Base-by-base conservation (phyloP, 768 basidiomycete species). In the Galerina marginata region DNA sequence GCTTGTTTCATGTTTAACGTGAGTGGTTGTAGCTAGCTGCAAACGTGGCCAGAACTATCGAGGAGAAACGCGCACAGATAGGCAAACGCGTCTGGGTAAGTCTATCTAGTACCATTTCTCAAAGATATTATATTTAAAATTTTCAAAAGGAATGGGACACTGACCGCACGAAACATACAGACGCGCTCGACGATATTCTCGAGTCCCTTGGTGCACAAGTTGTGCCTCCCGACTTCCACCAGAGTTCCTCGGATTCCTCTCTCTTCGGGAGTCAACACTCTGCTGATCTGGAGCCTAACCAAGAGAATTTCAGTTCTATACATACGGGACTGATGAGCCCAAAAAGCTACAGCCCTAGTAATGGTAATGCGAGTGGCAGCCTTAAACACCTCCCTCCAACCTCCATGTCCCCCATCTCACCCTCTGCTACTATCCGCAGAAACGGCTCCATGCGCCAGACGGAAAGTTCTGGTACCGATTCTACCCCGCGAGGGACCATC, bases 201-300 rank as follows among this genome's bases (percentile, higher is more conserved):
- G 92, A 93, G 60, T 83, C 87, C 1, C 82, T 94, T 14, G 86
- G 90, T 26, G 69, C 81, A 1, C 92, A 92, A 57, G 76, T 85
- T 38, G 92, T 95, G 15, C 92, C 92, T 0, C 88, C 90, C 1
- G 87, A 87, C 53, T 93, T 93, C 69, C 86, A 93, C 70, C 80
- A 89, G 66, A 80, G 79, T 39, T 79, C 87, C 9, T 74, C 84
- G 16, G 89, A 84, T 65, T 87, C 88, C 0, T 92, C 92, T 2
- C 76, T 92, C n/a, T 94, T 94, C 64, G 90, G 92, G 9, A 88
- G 88, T 61, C 92, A 92, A 63, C 80, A 84, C 59, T 62, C 63
- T n/a, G 85, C 85, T 0, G 83, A 86, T 47, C 73, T 74, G 39
- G 77, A 69, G 39, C 69, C 64, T 20, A 72, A 70, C 9, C 69